Base-by-base conservation (phyloP, 169 alveolate genomes). In the Perkinsus chesapeaki region DNA sequence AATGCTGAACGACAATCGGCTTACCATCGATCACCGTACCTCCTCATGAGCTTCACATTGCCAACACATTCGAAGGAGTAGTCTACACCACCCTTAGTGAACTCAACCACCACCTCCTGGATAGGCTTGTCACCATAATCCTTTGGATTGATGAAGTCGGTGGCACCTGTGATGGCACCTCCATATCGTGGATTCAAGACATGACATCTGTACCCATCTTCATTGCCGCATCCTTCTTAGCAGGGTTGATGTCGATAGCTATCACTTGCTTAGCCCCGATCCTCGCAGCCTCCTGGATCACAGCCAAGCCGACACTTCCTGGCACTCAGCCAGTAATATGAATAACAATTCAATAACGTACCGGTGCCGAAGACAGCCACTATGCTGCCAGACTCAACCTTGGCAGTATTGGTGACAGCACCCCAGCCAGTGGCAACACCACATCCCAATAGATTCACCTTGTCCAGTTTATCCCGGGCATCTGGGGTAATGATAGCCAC, bases 281-380 rank as follows among this genome's bases (percentile, higher is more conserved):
- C 90, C 91, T 93, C 23, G 73, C 93, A 82, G 98, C 97, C 47
- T 97, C 99, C 95, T 96, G 95, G n/a, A 98, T 93, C 37, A 96
- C 98, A 19, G 98, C 95, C 48, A 98, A 95, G 19, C 99, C 99
- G 16, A 98, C 99, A 73, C 97, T 98, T 38, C 99, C 99, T 90
- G 48, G n/a, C 3, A 91, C 10, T n/a, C 9, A 1, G 20, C 39
- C 7, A 1, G 39, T 0, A 3, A 91, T 39, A 31, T 23, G 93
- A 39, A 31, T 19, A 91, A 19, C 27, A 12, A n/a, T 34, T 9
- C 47, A 39, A 38, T 37, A 34, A 48, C 37, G 12, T 37, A 43
- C 39, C 39, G 9, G 92, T 93, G 39, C 99, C 99, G 93, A 96
- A 96, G 91, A 97, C 98, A 0, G 97, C 98, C 20, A 96, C 98